Evolutionary conservation across 345 rosid species (phyloP), one percentile per base, ranked within the genome.

Genomic region (Citrus inodora): DNA sequence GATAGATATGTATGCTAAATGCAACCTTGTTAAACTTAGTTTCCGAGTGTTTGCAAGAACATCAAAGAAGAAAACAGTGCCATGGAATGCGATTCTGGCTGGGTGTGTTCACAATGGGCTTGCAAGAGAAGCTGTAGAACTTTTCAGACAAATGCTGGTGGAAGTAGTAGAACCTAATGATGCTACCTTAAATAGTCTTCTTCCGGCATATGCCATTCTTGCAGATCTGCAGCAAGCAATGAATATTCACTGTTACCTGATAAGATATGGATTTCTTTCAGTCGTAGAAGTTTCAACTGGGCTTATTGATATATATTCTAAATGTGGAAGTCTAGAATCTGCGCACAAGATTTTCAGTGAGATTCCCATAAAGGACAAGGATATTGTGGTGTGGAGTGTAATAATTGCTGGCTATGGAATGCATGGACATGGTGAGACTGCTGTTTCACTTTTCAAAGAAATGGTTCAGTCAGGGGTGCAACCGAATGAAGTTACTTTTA

Each of bases 1-100:
- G 84, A 91, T 92, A 71, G 92, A 90, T 82, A 91, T 92, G 93
- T 94, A 92, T 83, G 93, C 98, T 80, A 93, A 88, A 80, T 91
- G 96, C 82, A 80, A 84, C 59, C 87, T 77, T 1, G 16, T 89
- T 75, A 85, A 87, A 61, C 87, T 86, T 59, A 88, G 93, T 78
- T 90, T 88, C 35, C 80, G 37, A 81, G 90, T 92, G 61, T 87
- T 94, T 76, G 77, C 70, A 0, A 85, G 80, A 85, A 84, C 86
- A 78, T 87, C 89, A 2, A 86, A 81, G 85, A 81, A 76, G 81
- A 88, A 80, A 79, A 85, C 93, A 0, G 92, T 79, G 0, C 92
- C 89, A 51, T 92, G 98, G 92, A 92, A 90, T 80, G 96, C 98
- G 5, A 77, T 92, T 70, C 86, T 91, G 7, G 82, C 98, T 16